Evolutionary conservation across 805 yeast genomes (phyloP), one percentile per base, ranked within the genome.

Genomic region (Nakazawaea laoshanensis): DNA sequence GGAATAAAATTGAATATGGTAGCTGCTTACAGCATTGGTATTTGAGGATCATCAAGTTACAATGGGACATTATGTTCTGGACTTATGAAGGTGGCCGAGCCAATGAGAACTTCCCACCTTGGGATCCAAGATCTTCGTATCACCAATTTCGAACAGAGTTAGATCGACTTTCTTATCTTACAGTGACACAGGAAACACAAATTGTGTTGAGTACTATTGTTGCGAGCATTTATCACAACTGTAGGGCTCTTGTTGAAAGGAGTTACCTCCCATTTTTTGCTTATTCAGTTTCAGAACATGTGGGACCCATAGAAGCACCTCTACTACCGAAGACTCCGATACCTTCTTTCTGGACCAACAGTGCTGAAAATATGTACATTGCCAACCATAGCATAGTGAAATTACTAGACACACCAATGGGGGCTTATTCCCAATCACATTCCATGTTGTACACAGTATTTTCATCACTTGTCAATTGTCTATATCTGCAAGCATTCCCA

Each of bases 251-350:
- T 6, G n/a, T 28, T 10, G 30, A 28, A 13, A 7, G 24, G n/a
- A 13, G 20, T 7, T 28, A 28, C n/a, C 4, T 28, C 9, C 30
- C 30, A 5, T 28, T 28, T 12, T 28, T 28, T 11, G 12, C 30
- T 11, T 18, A 19, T 17, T 10, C 23, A 4, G n/a, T 28, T 11
- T 4, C 14, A 14, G 9, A 8, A 10, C 13, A 28, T 19, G 17
- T 5, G 7, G 30, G 30, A 10, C 30, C 30, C 6, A 19, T 19
- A 10, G 30, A 28, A 13, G 18, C 30, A 4, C 30, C 30, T 4
- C 14, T 28, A 5, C n/a, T 28, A n/a, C 30, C 30, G 7, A 16
- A 23, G 6, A 6, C 30, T 4, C 14, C 17, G 6, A 17, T 19
- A 8, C 15, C 16, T 10, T 5, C 5, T 4, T 28, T 28, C 24